Evolutionary conservation across 148 eudicot species (phyloP), one percentile per base, ranked within the genome.

Genomic region (Heliosperma pusillum): DNA sequence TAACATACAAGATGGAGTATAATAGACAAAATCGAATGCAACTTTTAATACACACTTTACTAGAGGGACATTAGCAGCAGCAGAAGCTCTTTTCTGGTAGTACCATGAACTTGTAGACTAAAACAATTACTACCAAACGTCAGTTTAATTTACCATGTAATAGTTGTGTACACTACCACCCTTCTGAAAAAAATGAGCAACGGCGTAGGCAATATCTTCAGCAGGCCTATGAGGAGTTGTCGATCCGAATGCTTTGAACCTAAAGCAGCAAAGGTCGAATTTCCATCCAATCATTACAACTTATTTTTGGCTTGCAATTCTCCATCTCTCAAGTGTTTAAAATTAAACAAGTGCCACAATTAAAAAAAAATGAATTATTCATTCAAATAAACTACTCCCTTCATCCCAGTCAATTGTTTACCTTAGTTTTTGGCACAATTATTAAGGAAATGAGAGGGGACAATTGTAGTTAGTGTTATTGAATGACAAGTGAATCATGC

Each of bases 111-210:
- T 36, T 10, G 42, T 36, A 36, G 42, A 36, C 9, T 5, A 55
- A 42, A 58, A 29, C 69, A 52, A 66, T 69, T 15, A 74, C 52
- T 52, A 25, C 40, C 7, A 50, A 21, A 19, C n/a, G 26, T 42
- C 7, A 64, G 72, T 5, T 56, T 40, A 52, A 22, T 26, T 36
- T 86, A 92, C 99, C 99, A 95, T 92, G 77, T 95, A 95, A 82
- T 95, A 95, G 77, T 95, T 95, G 70, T 92, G 89, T 78, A 90
- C 80, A 85, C 97, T 92, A 66, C 99, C 99, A 64, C 99, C 97
- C 85, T 90, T 95, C 80, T 92, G 94, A 78, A 90, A 95, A 88
- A 95, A 95, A 21, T 92, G 97, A 72, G 99, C 97, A 78, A 95
- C 99, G 21, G 92, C 80, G 76, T 58, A 95, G 60, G 99, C 92